Percentiles rank a stretch among this genome's conserved stretches.
phyloP scores from a whole-genome alignment of 371 early-diverging fungal genomes.

The Actinomortierella ambigua region DNA sequence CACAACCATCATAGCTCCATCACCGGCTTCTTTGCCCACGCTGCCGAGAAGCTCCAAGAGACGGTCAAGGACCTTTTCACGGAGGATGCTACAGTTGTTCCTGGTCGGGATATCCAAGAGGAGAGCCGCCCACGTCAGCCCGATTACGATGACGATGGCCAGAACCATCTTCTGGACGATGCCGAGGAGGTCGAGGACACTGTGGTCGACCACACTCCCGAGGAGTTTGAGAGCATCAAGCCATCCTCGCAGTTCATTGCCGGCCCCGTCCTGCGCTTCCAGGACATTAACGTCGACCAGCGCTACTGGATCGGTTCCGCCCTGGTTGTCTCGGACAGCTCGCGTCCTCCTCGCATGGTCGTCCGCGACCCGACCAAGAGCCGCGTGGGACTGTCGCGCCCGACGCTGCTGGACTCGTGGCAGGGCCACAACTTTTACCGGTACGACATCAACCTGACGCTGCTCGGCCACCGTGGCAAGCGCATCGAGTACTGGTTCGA shows the following conservation, averaged over 20 bases:
- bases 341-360: slow-evolving; percentile 21
- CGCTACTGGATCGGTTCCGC: slow-evolving; percentile 38
- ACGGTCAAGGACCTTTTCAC: too few relatives aligned
- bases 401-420: slow-evolving; percentile 32
- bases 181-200: slow-evolving; percentile 27
- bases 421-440: slow-evolving; percentile 38
- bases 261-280: slow-evolving; percentile 37
- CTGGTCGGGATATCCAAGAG: too few relatives aligned
- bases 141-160: slow-evolving; percentile 9
- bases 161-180: slow-evolving; percentile 33
- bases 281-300: slow-evolving; percentile 23
- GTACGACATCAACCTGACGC: slow-evolving; percentile 29
- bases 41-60: too few relatives aligned
- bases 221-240: slow-evolving; percentile 25
- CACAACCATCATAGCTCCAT: too few relatives aligned
- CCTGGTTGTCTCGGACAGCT: slow-evolving; percentile 39
- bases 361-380: slow-evolving; percentile 38
- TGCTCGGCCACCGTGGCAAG: slow-evolving; percentile 37
- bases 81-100: too few relatives aligned
- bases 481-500: slow-evolving; percentile 47
- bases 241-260: slow-evolving; percentile 36
- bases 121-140: too few relatives aligned
- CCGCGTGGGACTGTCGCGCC: slow-evolving; percentile 19
- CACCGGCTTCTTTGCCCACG: too few relatives aligned
- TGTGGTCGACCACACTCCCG: slow-evolving; percentile 19